Base-by-base conservation (phyloP, 225 moss, liverwort and hornwort species). In the Straminergon stramineum region DNA sequence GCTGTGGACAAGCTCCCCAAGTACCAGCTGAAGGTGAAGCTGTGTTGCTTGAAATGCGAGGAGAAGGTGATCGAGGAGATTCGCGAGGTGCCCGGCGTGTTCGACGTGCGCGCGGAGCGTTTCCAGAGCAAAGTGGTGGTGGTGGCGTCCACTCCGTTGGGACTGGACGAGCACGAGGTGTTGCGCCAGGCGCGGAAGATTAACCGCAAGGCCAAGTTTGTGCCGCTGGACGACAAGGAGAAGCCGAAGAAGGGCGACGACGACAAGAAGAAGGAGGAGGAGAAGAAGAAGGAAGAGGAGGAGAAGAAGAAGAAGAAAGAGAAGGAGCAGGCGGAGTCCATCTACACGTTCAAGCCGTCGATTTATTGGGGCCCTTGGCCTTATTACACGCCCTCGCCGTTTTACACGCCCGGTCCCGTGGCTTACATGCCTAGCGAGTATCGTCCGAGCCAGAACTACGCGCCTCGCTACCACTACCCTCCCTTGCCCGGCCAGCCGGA, bases 1-100 rank as follows among this genome's bases (percentile, higher is more conserved):
- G 39, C 91, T 1, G 84, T 94, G 52, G 92, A 91, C 89, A 89
- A 90, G 82, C 82, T 87, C 11, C 90, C 92, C 89, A 92, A 91
- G 74, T 60, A 69, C 53, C 91, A 94, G 89, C 60, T 94, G 83
- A 85, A 92, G 85, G 91, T 94, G 66, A 90, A 85, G 37, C 15
- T 92, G 87, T 94, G 94, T 8, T 94, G 94, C 87, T 8, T 4
- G 24, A 91, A 90, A 66, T 94, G 92, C 63, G 87, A 91, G 88
- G 92, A 94, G 91, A 91, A 90, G 79, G 83, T 91, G 87, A 85
- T 87, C 20, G 91, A 94, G 75, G 94, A 92, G 85, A 91, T 94
- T 41, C 83, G 56, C 2, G 94, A 89, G 31, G 91, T 94, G 28
- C 32, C 15, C 5, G 92, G 90, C 9, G 92, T 92, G 71, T 91